Conservation (phyloP, 768 basidiomycete species). For the Hydnum rufescens region DNA sequence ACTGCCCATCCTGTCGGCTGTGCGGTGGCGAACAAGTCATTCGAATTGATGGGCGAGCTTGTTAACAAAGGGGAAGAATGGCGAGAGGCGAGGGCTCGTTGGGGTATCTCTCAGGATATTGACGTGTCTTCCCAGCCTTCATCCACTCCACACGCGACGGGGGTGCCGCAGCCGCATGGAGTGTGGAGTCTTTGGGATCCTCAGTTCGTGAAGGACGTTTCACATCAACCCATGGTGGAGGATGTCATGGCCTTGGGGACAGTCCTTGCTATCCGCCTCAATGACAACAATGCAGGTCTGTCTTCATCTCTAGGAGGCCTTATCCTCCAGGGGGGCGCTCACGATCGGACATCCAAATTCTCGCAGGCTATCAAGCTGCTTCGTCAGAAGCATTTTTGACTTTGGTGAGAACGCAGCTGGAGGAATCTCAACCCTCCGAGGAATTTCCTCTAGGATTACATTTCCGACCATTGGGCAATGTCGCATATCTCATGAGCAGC, state of each 20-base stretch:
- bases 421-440: constrained; percentile 14
- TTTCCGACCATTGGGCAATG: constrained; percentile 73
- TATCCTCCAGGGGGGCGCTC: too few species aligned
- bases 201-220: constrained; percentile 43
- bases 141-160: constrained; percentile 9
- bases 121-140: not conserved
- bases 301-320: constrained; percentile 3
- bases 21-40: constrained; percentile 67
- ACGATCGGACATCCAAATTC: not conserved
- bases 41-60: constrained; percentile 41
- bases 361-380: constrained; percentile 32
- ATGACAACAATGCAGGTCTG: constrained; percentile 35
- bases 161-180: constrained; percentile 9
- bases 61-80: constrained; percentile 17
- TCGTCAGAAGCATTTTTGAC: constrained; percentile 44
- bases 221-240: constrained; percentile 32
- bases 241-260: constrained; percentile 79
- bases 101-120: constrained; percentile 22
- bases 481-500: constrained; percentile 85
- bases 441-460: constrained; percentile 44
- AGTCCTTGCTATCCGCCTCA: constrained; percentile 60
- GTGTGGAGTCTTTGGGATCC: constrained; percentile 86
- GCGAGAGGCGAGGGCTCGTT: constrained; percentile 45
- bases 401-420: constrained; percentile 23
- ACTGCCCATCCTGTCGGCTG: constrained; percentile 89